Evolutionary conservation across 345 rosid genomes (phyloP).

Genomic region (Adansonia digitata): DNA sequence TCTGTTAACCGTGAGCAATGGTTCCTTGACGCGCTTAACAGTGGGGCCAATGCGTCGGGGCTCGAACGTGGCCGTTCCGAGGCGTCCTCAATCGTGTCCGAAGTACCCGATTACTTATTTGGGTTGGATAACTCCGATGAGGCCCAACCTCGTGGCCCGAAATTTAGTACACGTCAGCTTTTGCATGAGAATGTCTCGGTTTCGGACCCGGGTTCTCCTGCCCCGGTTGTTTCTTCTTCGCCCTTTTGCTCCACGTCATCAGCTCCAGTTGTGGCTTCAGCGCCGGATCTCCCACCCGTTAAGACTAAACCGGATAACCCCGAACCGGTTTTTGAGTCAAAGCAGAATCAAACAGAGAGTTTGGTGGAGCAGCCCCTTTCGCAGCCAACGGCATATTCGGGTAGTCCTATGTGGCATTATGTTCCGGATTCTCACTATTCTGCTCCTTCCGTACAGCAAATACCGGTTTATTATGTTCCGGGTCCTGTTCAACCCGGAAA

Average conservation of each 20-base stretch:
- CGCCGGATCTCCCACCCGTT: slow-evolving; percentile 71
- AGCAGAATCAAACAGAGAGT: slow-evolving; percentile 21
- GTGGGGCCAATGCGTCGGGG: slow-evolving; percentile 36
- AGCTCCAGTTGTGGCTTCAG: slow-evolving; percentile 37
- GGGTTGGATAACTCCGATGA: slow-evolving; percentile 82
- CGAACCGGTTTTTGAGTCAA: slow-evolving; percentile 23
- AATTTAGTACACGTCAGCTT: slow-evolving; percentile 31
- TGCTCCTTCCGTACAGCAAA: slow-evolving; percentile 34
- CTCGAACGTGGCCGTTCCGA: slow-evolving; percentile 81
- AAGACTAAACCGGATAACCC: slow-evolving; percentile 58
- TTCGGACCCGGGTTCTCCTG: slow-evolving; percentile 91
- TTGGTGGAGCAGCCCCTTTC: slow-evolving; percentile 29
- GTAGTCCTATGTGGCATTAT: slow-evolving; percentile 56
- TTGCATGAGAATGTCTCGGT: slow-evolving; percentile 52
- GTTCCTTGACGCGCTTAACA: slow-evolving; percentile 84
- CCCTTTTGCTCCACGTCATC: slow-evolving; percentile 71
- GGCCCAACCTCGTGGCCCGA: slow-evolving; percentile 46
- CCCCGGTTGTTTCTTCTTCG: slow-evolving; percentile 62
- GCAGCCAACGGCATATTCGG: slow-evolving; percentile 41
- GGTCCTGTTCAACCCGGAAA: slow-evolving; percentile 41
- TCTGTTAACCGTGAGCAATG: slow-evolving; percentile 80
- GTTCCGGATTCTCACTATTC: slow-evolving; percentile 50
- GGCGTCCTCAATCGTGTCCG: slow-evolving; percentile 80
- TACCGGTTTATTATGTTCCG: slow-evolving; percentile 67
- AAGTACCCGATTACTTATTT: slow-evolving; percentile 83